Conservation (phyloP, 2,329 filamentous ascomycete species). For the Botrytis squamosa region DNA sequence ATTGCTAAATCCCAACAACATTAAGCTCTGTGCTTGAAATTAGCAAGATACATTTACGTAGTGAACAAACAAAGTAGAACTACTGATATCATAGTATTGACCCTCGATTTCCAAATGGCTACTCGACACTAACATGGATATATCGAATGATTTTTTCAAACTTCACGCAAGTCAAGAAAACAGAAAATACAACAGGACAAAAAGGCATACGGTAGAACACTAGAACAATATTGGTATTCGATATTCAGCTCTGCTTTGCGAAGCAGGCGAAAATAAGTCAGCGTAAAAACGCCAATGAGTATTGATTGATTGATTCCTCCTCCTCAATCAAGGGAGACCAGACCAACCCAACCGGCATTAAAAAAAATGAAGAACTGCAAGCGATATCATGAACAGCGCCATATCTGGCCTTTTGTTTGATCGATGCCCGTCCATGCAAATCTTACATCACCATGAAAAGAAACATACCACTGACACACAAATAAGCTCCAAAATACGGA, state of each 20-base stretch:
- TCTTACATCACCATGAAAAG: slow-evolving; percentile 8
- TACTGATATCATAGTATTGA: background rate
- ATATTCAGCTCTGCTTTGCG: background rate
- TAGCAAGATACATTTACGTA: background rate
- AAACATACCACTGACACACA: background rate
- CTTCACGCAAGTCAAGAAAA: background rate
- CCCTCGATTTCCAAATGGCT: background rate
- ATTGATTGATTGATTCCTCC: slow-evolving; percentile 10
- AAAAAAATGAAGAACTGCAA: background rate
- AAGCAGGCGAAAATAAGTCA: slow-evolving; percentile 1
- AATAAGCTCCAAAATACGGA: background rate
- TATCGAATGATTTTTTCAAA: background rate
- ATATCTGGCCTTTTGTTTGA: background rate
- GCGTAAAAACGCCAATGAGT: slow-evolving; percentile 16
- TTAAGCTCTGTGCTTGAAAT: background rate
- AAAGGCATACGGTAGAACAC: background rate
- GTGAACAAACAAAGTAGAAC: background rate
- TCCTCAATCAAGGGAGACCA: slow-evolving; percentile 13
- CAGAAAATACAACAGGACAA: background rate
- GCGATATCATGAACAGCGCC: slow-evolving; percentile 9
- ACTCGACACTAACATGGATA: background rate
- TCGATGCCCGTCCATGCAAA: slow-evolving; percentile 1
- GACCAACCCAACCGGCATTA: background rate
- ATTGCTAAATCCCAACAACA: background rate
- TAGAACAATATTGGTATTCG: slow-evolving; percentile 10